Evolutionary conservation across 257 asterid species (phyloP), one percentile per base, ranked within the genome.

Genomic region (Galeopsis tetrahit): DNA sequence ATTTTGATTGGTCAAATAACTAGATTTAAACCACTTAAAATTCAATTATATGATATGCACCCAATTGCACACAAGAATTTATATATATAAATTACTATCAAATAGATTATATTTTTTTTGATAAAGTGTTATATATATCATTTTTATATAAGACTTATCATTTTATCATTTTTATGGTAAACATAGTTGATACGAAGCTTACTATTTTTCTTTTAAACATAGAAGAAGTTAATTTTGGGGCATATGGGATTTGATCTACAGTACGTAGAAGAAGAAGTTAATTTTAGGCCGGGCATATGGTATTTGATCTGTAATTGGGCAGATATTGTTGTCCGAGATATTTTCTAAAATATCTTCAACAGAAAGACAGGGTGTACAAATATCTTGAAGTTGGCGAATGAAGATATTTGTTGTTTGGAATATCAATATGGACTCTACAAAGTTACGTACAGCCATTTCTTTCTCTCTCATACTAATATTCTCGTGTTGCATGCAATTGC

Each of bases 331-430:
- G 64, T 33, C 64, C 42, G n/a, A 34, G 74, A 55, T 63, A 61
- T 61, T 61, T 61, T 61, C n/a, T 46, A 65, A 65, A 51, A 71
- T 71, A 72, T 77, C 81, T 49, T 15, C 43, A 57, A 40, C 64
- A 77, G 74, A 46, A 10, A 10, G 21, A 58, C 53, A 49, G 62
- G n/a, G 60, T 78, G 1, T 67, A 40, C 31, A 72, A 78, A 72
- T 78, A 61, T 78, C 72, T 68, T 51, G 75, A 55, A 72, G 75
- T 78, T 67, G 75, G 75, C 69, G 5, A 71, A 78, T 72, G 63
- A 72, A 71, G 44, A 66, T 77, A 66, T 66, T 39, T 49, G 68
- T 60, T 48, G 21, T 51, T 72, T 61, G 34, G 33, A 61, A 34
- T n/a, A n/a, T n/a, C n/a, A n/a, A n/a, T 55, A 68, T 33, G 43